phyloP scores from a whole-genome alignment of 306 rosid species.

The Pueraria montana region DNA sequence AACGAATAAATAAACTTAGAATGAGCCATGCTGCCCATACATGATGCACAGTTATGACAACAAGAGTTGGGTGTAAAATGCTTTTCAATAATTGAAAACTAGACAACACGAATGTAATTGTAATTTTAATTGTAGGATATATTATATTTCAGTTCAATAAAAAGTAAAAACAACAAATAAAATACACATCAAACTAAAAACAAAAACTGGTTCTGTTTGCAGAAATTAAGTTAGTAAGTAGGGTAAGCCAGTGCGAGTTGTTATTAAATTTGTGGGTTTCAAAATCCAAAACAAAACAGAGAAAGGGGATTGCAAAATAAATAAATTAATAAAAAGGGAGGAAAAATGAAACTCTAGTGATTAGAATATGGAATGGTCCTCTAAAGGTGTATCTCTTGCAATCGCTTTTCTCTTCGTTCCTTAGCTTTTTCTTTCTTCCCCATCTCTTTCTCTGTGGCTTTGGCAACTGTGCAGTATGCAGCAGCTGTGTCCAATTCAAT shows the following conservation, averaged over 20 bases:
- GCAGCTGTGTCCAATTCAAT: not conserved
- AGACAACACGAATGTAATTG: not conserved
- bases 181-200: not conserved
- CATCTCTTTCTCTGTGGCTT: constrained; percentile 46
- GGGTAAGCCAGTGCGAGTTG: not conserved
- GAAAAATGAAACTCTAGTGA: constrained; percentile 69
- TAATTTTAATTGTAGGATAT: not conserved
- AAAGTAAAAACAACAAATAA: not conserved
- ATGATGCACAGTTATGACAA: not conserved
- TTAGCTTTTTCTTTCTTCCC: constrained; percentile 77
- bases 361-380: constrained; percentile 89
- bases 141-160: not conserved
- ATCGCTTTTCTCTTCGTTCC: constrained; percentile 85
- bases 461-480: not conserved
- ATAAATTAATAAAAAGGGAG: not conserved
- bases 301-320: not conserved
- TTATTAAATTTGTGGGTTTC: not conserved
- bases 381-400: too few relatives aligned
- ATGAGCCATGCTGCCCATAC: not conserved
- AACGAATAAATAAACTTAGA: not conserved
- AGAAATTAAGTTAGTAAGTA: not conserved
- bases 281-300: not conserved
- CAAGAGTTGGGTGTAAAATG: not conserved
- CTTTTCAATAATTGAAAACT: not conserved
- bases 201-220: not conserved